phyloP scores from a whole-genome alignment of 2,329 filamentous ascomycete species.

The Fusarium coicis region DNA sequence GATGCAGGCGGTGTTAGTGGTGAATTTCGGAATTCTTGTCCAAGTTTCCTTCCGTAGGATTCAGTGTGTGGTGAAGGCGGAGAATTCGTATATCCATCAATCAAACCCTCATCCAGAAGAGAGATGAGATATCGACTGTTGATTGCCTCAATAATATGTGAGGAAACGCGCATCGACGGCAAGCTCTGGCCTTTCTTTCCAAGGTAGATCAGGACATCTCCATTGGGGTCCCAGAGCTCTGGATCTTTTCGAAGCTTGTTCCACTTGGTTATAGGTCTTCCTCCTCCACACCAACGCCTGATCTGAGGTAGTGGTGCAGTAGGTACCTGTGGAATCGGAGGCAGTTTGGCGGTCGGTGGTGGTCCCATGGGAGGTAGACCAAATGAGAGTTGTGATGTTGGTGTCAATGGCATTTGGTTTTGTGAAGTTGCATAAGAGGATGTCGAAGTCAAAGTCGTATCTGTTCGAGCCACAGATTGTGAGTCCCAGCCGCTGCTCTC shows the following conservation, averaged over 20 bases:
- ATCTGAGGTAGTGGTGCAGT: constrained; percentile 50
- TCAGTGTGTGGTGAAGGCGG: constrained; percentile 55
- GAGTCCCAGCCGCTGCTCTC: constrained; percentile 24
- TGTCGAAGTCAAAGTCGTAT: constrained; percentile 9
- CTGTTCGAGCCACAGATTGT: constrained; percentile 15
- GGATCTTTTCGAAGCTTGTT: constrained; percentile 69
- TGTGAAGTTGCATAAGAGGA: constrained; percentile 33
- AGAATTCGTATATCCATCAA: constrained; percentile 53
- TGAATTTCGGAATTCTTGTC: constrained; percentile 12
- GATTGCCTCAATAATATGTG: constrained; percentile 67
- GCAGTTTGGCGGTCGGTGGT: constrained; percentile 57
- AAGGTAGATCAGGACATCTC: constrained; percentile 69
- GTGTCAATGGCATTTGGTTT: constrained; percentile 29
- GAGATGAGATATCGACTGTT: constrained; percentile 65
- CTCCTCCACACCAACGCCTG: constrained; percentile 64
- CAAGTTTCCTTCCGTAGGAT: constrained; percentile 51
- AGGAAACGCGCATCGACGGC: constrained; percentile 66
- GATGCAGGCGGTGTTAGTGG: constrained; percentile 52
- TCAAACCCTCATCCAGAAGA: constrained; percentile 63
- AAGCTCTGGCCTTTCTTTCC: constrained; percentile 58
- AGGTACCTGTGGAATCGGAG: constrained; percentile 51
- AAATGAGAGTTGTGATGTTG: constrained; percentile 34
- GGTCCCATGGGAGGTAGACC: constrained; percentile 44
- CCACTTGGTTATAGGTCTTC: constrained; percentile 62
- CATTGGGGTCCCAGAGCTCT: constrained; percentile 70